Conservation (phyloP, 116 monocot genomes). For the Cymodocea nodosa region DNA sequence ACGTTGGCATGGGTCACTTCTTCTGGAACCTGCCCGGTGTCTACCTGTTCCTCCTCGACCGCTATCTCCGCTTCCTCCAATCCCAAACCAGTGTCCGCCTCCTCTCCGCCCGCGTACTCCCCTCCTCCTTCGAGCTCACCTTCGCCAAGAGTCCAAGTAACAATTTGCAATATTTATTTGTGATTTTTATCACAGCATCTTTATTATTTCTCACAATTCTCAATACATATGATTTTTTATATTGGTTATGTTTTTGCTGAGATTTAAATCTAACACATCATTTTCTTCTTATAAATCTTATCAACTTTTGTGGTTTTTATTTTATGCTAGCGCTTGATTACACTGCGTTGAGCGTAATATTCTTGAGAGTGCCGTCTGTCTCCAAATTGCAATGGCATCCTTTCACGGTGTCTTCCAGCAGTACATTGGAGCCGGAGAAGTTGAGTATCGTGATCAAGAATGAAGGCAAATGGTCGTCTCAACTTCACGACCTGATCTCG, state of each 20-base stretch:
- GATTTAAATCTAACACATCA: no score
- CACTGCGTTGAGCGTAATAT: constrained; percentile 7
- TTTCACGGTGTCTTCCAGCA: constrained; percentile 20
- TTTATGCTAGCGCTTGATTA: constrained; percentile 7
- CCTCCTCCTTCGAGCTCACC: constrained; percentile 47
- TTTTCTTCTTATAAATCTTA: no score
- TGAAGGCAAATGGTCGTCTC: constrained; percentile 63
- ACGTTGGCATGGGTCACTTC: constrained; percentile 41
- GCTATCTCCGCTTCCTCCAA: constrained; percentile 59
- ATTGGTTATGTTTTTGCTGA: no score
- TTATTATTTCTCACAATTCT: no score
- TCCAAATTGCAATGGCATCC: constrained; percentile 30
- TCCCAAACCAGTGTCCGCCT: constrained; percentile 28
- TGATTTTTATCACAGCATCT: no score
- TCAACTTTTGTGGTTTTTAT: no score
- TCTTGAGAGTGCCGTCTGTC: constrained; percentile 15
- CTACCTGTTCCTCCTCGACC: constrained; percentile 65
- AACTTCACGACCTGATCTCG: constrained; percentile 31
- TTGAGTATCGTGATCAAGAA: constrained; percentile 74
- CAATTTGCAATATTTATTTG: neutral
- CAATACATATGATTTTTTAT: no score
- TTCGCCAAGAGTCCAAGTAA: constrained; percentile 53
- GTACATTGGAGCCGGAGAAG: constrained; percentile 44
- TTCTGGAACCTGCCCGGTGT: constrained; percentile 42
- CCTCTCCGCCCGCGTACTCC: constrained; percentile 60